These are phyloP conservation scores for Crithidia thermophila DNA, from an alignment of 208 protist genomes.

Conservation along the genomic window DNA sequence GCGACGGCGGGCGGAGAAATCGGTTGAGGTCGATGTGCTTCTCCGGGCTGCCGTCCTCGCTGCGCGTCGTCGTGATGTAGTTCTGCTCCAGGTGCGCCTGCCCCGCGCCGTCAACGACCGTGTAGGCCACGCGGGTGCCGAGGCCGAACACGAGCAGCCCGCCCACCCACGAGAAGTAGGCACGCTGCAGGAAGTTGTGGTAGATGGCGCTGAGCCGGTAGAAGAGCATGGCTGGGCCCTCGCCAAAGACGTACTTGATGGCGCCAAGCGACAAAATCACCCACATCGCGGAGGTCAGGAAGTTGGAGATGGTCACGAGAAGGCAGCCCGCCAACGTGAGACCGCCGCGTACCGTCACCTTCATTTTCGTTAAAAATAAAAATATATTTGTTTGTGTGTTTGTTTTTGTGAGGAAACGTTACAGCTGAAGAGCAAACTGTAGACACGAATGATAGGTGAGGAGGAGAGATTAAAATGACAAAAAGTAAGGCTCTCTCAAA, in stretches of 20 bases:
- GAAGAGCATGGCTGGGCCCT: constrained; percentile 7
- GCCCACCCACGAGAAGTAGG: constrained; percentile 52
- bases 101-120: constrained; percentile 55
- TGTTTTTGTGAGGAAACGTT: background rate
- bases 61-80: constrained; percentile 6
- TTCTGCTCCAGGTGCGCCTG: constrained; percentile 41
- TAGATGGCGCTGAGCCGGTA: constrained; percentile 27
- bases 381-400: background rate
- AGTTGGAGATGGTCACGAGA: constrained; percentile 16
- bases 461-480: no score
- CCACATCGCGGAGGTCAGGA: constrained; percentile 28
- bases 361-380: constrained; percentile 31
- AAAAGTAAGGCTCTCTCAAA: no score
- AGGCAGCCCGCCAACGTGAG: constrained; percentile 30
- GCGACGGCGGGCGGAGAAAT: constrained; percentile 41
- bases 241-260: constrained; percentile 42
- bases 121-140: constrained; percentile 64
- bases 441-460: no score
- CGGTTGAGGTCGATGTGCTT: constrained; percentile 22
- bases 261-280: constrained; percentile 25
- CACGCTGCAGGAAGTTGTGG: constrained; percentile 38
- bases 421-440: constrained; percentile 1
- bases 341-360: constrained; percentile 40
- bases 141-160: constrained; percentile 57
- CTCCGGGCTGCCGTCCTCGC: constrained; percentile 11